Percentiles rank a stretch among this genome's conserved stretches.
Conservation (phyloP, 768 basidiomycete genomes). For the Boletus pseudopeckii region DNA sequence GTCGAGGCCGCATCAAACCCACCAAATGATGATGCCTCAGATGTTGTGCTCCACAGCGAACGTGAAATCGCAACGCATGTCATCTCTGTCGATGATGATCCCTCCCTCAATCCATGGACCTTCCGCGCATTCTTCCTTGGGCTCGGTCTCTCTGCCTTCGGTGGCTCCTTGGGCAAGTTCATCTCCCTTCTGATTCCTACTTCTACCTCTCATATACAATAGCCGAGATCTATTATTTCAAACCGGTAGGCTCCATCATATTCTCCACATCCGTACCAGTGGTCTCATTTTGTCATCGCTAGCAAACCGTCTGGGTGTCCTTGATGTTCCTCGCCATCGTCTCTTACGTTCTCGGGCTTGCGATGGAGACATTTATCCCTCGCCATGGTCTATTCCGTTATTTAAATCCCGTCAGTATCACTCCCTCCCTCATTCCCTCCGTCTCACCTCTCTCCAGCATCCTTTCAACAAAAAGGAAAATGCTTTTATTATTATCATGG, state of each 20-base stretch:
- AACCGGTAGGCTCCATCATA: slow-evolving; percentile 37
- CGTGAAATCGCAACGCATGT: slow-evolving; percentile 47
- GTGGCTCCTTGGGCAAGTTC: slow-evolving; percentile 45
- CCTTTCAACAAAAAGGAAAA: slow-evolving; percentile 62
- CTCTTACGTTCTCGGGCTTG: slow-evolving; percentile 47
- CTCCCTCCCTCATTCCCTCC: background rate
- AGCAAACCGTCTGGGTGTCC: slow-evolving; percentile 53
- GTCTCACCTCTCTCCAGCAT: slow-evolving; percentile 31
- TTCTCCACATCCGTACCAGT: background rate
- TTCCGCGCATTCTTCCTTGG: slow-evolving; percentile 53
- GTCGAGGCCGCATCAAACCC: slow-evolving; percentile 23
- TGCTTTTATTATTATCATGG: slow-evolving; percentile 56
- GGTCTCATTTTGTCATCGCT: background rate
- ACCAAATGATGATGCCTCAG: slow-evolving; percentile 7
- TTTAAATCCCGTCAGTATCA: slow-evolving; percentile 43
- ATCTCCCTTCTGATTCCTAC: background rate
- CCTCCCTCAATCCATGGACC: slow-evolving; percentile 29
- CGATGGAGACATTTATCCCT: slow-evolving; percentile 46
- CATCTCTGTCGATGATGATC: slow-evolving; percentile 37
- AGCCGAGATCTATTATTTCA: slow-evolving; percentile 63
- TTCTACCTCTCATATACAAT: background rate
- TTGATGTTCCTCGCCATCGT: slow-evolving; percentile 53
- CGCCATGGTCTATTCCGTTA: slow-evolving; percentile 42
- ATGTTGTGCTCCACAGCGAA: slow-evolving; percentile 36
- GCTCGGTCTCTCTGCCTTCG: slow-evolving; percentile 49